Base-by-base conservation (phyloP, 352 stramenopile species). In the Halophytophthora polymorphica region DNA sequence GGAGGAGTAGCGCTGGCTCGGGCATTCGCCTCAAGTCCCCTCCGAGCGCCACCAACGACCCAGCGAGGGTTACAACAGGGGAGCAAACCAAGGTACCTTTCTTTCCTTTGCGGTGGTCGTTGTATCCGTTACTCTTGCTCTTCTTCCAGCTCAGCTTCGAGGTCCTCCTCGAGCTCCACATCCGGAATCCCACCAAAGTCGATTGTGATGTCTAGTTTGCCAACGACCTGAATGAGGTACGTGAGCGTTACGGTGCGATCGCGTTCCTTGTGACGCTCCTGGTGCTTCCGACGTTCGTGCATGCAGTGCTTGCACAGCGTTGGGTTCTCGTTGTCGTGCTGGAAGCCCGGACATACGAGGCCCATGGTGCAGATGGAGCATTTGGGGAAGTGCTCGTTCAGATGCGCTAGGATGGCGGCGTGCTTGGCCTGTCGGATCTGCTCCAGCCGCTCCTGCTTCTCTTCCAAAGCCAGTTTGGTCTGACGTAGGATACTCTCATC, bases 251-350 rank as follows among this genome's bases (percentile, higher is more conserved):
- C 64, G 5, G 48, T 65, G 1, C 54, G 45, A 18, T 85, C 73
- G 5, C 53, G 50, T 6, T 56, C 46, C 12, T 70, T 68, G 46
- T 78, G 71, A 14, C 66, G 61, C 23, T 73, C 66, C 33, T 86
- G 67, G 55, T 93, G 79, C 44, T 89, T 86, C 2, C 70, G 71
- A 11, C 66, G 71, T 38, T 87, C 77, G 36, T 93, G 82, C 61
- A 90, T 71, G 53, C 82, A 93, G 48, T 93, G 77, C 18, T 68
- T 79, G 59, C 82, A 93, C 48, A 89, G 65, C 11, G 64, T 72
- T 0, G 82, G 82, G 28, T 93, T 90, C 49, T 88, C 68, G 0
- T 19, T 53, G 31, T 93, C 77, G 6, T 66, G 64, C 42, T 93
- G 82, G 47, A 90, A 93, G 2, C 82, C 82, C 15, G 80, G 77